Evolutionary conservation across 108 stramenopile species (phyloP).

Genomic region (Cyclotella cryptica): DNA sequence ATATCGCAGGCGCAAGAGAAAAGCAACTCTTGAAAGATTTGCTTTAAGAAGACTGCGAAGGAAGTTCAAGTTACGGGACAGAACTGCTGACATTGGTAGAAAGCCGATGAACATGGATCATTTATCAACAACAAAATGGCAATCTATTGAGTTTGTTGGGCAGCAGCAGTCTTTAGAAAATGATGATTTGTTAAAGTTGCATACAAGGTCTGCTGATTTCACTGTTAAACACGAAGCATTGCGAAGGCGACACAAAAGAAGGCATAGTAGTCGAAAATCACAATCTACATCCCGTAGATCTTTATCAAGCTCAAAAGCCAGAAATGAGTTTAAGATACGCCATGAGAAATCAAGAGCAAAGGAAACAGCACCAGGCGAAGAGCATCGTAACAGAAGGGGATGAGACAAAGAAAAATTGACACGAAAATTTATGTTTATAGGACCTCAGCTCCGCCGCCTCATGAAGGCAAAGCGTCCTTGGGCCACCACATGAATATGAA

Average conservation of each 20-base stretch:
- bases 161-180: neutral
- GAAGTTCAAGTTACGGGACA: constrained; percentile 1
- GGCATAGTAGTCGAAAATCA: constrained; percentile 2
- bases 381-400: constrained; percentile 12
- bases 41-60: constrained; percentile 57
- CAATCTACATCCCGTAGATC: constrained; percentile 18
- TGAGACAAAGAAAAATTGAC: constrained; percentile 26
- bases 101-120: too few species aligned
- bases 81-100: too few species aligned
- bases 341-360: constrained; percentile 1
- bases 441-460: too few species aligned
- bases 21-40: constrained; percentile 69
- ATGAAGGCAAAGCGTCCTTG: too few species aligned
- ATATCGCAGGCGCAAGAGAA: constrained; percentile 70
- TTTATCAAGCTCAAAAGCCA: constrained; percentile 4
- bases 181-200: neutral
- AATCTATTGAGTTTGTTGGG: too few species aligned
- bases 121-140: too few species aligned
- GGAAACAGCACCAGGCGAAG: constrained; percentile 10
- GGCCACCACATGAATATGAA: too few species aligned
- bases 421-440: too few species aligned
- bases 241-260: neutral
- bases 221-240: neutral
- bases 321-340: neutral
- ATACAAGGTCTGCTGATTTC: too few species aligned